These are phyloP conservation scores for Tetrapisispora phaffii DNA, from an alignment of 805 yeast species.

Conservation along the genomic window DNA sequence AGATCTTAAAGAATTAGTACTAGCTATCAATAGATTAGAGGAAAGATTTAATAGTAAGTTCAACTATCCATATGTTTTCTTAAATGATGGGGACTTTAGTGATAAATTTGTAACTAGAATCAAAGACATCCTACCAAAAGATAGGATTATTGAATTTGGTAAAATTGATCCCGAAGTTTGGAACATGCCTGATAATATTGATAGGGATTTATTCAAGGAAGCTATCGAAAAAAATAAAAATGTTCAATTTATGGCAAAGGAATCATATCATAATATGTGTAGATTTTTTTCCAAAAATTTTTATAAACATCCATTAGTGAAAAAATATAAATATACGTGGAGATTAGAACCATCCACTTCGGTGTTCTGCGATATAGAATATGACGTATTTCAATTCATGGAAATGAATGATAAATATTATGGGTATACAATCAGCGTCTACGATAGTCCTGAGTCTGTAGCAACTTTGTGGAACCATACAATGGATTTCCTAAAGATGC, in stretches of 20 bases:
- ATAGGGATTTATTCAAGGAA: conserved; percentile 33
- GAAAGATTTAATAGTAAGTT: conserved; percentile 56
- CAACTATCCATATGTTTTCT: conserved; percentile 70
- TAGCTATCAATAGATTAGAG: conserved; percentile 54
- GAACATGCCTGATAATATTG: conserved; percentile 52
- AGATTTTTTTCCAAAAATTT: conserved; percentile 62
- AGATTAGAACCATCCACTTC: conserved; percentile 67
- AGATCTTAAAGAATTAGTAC: conserved; percentile 41
- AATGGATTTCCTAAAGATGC: conserved; percentile 42
- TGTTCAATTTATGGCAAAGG: conserved; percentile 50
- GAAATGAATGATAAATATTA: conserved; percentile 55
- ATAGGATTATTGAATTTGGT: conserved; percentile 39
- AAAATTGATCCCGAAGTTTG: conserved; percentile 38
- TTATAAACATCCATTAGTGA: conserved; percentile 52
- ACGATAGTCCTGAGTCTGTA: conserved; percentile 60
- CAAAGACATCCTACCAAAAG: conserved; percentile 31
- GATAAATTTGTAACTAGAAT: conserved; percentile 44
- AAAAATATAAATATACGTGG: conserved; percentile 65
- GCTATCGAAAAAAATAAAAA: conserved; percentile 36
- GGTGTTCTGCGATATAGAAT: conserved; percentile 58
- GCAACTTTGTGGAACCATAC: conserved; percentile 62
- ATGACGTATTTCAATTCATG: conserved; percentile 71
- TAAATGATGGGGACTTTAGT: conserved; percentile 62
- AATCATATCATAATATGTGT: conserved; percentile 77
- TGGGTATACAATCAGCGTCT: conserved; percentile 62